These are phyloP conservation scores for Mycena galericulata DNA, from an alignment of 768 basidiomycete genomes.

Conservation along the genomic window DNA sequence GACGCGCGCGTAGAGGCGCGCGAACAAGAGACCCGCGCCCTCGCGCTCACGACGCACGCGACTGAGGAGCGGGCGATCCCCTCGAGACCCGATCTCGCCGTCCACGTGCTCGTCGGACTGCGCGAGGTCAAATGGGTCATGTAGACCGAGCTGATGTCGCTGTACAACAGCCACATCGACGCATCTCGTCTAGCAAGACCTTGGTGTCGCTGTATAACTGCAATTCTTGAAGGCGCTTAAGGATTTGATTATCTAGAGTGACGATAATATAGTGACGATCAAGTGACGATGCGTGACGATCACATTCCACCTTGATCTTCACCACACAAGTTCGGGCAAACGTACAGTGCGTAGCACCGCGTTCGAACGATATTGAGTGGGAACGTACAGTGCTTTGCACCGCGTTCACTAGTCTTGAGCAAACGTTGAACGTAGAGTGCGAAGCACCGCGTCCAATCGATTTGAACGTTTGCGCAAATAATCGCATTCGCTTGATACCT, in stretches of 20 bases:
- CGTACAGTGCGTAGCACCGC: conserved; percentile 29
- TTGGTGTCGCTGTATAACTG: too few species aligned
- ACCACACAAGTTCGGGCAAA: conserved; percentile 6
- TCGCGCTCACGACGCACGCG: too few species aligned
- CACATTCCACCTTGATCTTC: neutral
- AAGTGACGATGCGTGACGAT: conserved; percentile 7
- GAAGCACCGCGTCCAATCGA: conserved; percentile 19
- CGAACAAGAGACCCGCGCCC: too few species aligned
- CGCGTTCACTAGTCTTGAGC: too few species aligned
- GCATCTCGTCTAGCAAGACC: neutral
- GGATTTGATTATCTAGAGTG: neutral
- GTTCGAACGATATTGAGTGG: too few species aligned
- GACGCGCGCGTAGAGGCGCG: too few species aligned
- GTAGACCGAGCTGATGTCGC: neutral
- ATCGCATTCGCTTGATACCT: neutral
- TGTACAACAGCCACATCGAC: neutral
- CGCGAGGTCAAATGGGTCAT: too few species aligned
- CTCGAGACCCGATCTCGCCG: too few species aligned
- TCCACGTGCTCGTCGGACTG: too few species aligned
- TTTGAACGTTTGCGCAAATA: neutral
- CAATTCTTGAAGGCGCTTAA: too few species aligned
- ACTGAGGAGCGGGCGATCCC: too few species aligned
- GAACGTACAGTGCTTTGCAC: too few species aligned
- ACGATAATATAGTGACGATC: conserved; percentile 15
- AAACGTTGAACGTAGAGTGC: conserved; percentile 14